Base-by-base conservation (phyloP, 352 stramenopile species). In the Phytophthora nicotianae region DNA sequence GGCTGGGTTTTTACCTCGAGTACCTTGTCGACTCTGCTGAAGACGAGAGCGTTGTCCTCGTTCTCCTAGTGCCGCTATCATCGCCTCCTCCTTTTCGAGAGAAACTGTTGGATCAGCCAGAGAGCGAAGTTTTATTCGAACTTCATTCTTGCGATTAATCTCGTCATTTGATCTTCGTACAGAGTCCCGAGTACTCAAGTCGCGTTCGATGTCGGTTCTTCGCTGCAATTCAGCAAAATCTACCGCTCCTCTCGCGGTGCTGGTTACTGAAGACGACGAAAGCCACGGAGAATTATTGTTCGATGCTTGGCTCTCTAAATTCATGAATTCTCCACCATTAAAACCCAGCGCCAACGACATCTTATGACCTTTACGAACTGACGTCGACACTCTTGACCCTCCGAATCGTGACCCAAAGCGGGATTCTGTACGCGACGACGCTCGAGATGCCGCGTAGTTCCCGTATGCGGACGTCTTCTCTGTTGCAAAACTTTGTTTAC, bases 41-140 rank as follows among this genome's bases (percentile, higher is more conserved):
- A 48, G 50, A 17, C 47, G 59, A 17, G 65, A 69, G 1, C 41
- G 38, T 21, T 47, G 27, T n/a, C 37, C 42, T 51, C 56, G 62
- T 14, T 38, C 19, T 27, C 57, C 59, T 1, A 68, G n/a, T 37
- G 43, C 9, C 32, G 56, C 41, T 10, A 68, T 43, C 10, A 74
- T 58, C 0, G 45, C 43, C 33, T 87, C 75, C 35, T 89, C 75
- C 21, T 62, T 64, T 14, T 89, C 79, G 2, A 86, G 49, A 4
- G 79, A 87, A 14, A 89, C 50, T 0, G 33, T 70, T 13, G 79
- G 79, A 19, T 89, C 79, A 26, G 56, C 75, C 26, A 86, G 55
- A 26, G 79, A 87, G 0, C 79, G 75, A 24, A 89, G 40, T 49
- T 84, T 83, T 8, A 86, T 48, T 29, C 72, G 70, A 4, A 84